Evolutionary conservation across 306 rosid genomes (phyloP).

Genomic region (Elaeagnus macrophylla): DNA sequence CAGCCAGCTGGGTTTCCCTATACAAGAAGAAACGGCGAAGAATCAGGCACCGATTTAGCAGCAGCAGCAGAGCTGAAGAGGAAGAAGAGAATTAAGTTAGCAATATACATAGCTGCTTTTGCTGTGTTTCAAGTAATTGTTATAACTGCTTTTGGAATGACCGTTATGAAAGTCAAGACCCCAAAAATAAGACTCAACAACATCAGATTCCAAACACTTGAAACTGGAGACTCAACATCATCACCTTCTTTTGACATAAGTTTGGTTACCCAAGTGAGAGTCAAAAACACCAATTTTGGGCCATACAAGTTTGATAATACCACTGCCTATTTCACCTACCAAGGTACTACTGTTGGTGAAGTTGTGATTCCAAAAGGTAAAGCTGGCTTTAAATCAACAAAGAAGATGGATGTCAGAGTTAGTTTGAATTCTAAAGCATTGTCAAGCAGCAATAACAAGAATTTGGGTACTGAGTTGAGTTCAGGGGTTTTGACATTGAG

Average conservation of each 20-base stretch:
- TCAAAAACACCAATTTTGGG: constrained; percentile 25
- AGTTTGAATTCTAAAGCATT: neutral
- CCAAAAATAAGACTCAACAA: constrained; percentile 18
- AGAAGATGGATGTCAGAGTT: constrained; percentile 7
- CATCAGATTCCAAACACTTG: constrained; percentile 1
- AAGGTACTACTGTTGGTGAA: constrained; percentile 5
- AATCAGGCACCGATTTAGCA: neutral
- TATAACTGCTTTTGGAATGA: neutral
- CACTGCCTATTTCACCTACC: constrained; percentile 5
- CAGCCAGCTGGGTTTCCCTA: too few relatives aligned
- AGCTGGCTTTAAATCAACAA: constrained; percentile 11
- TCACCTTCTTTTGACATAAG: constrained; percentile 19
- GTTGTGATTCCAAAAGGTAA: constrained; percentile 6
- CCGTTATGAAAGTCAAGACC: constrained; percentile 18
- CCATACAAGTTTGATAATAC: constrained; percentile 17
- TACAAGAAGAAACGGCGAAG: neutral
- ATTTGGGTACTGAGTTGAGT: constrained; percentile 1
- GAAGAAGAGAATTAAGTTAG: constrained; percentile 7
- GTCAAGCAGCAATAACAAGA: neutral
- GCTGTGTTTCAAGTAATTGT: constrained; percentile 16
- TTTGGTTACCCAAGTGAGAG: constrained; percentile 17
- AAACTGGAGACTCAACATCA: too few relatives aligned
- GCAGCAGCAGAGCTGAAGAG: constrained; percentile 10
- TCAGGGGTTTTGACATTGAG: constrained; percentile 9
- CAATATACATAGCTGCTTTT: constrained; percentile 4